Conservation (phyloP, 176 grass and related monocot genomes). For the Eleusine coracana region DNA sequence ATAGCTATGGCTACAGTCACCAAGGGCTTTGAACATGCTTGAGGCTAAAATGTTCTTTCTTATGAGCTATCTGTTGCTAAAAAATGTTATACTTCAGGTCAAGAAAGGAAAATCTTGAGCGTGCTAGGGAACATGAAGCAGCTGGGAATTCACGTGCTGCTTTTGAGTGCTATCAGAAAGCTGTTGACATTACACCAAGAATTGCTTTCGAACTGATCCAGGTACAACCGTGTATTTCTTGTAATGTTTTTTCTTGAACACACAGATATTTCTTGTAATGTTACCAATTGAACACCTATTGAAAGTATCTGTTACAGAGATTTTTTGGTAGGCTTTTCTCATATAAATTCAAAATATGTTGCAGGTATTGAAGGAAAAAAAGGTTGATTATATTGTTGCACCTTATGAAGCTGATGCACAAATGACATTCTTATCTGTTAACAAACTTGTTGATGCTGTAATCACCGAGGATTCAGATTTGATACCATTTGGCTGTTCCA, state of each 20-base stretch:
- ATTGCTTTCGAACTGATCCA: conserved; percentile 87
- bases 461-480: conserved; percentile 96
- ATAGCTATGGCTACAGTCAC: neutral
- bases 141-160: conserved; percentile 85
- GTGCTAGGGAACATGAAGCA: conserved; percentile 86
- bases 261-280: conserved; percentile 17
- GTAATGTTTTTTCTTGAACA: neutral
- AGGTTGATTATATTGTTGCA: conserved; percentile 92
- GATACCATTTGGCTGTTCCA: conserved; percentile 98
- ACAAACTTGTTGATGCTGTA: conserved; percentile 94
- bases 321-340: conserved; percentile 1
- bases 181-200: conserved; percentile 93
- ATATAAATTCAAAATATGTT: conserved; percentile 33
- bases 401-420: conserved; percentile 99
- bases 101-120: conserved; percentile 90
- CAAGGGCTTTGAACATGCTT: conserved; percentile 1
- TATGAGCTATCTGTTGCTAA: conserved; percentile 22
- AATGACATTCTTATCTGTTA: conserved; percentile 93
- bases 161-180: conserved; percentile 93
- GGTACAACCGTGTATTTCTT: conserved; percentile 51
- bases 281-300: neutral
- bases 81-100: conserved; percentile 45
- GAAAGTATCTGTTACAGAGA: conserved; percentile 1
- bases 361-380: conserved; percentile 88
- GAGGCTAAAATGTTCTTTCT: neutral